These are phyloP conservation scores for Myochromella boudieri DNA, from an alignment of 768 basidiomycete genomes.

Conservation along the genomic window DNA sequence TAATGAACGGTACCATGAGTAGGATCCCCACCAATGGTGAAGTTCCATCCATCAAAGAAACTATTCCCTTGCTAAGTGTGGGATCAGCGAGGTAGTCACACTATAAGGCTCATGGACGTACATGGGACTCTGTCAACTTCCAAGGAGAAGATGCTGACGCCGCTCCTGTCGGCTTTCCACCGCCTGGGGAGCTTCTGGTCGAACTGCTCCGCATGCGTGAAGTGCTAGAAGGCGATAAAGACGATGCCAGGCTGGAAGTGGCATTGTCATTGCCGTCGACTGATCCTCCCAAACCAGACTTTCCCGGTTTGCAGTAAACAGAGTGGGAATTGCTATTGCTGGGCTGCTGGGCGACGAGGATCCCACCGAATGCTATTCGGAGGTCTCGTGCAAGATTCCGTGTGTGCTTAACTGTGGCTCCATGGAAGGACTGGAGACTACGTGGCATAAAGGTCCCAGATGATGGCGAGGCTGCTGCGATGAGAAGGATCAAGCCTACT, in stretches of 20 bases:
- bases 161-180: conserved; percentile 21
- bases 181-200: conserved; percentile 18
- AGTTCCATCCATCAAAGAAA: conserved; percentile 86
- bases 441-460: conserved; percentile 37
- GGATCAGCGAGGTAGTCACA: conserved; percentile 10
- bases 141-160: conserved; percentile 46
- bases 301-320: conserved; percentile 45
- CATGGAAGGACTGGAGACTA: conserved; percentile 49
- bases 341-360: conserved; percentile 42
- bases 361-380: conserved; percentile 58
- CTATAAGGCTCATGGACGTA: conserved; percentile 18
- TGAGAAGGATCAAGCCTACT: conserved; percentile 35
- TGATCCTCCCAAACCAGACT: conserved; percentile 22
- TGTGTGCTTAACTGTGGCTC: conserved; percentile 56
- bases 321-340: conserved; percentile 23
- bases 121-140: conserved; percentile 60
- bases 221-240: conserved; percentile 18
- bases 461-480: conserved; percentile 22
- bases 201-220: conserved; percentile 14
- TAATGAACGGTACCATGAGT: conserved; percentile 54
- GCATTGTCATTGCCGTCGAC: conserved; percentile 20
- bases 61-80: conserved; percentile 51
- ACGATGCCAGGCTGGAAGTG: conserved; percentile 18
- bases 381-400: conserved; percentile 67
- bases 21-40: conserved; percentile 69